These are phyloP conservation scores for Alternaria consortialis DNA, from an alignment of 2,329 filamentous ascomycete species.

Conservation along the genomic window DNA sequence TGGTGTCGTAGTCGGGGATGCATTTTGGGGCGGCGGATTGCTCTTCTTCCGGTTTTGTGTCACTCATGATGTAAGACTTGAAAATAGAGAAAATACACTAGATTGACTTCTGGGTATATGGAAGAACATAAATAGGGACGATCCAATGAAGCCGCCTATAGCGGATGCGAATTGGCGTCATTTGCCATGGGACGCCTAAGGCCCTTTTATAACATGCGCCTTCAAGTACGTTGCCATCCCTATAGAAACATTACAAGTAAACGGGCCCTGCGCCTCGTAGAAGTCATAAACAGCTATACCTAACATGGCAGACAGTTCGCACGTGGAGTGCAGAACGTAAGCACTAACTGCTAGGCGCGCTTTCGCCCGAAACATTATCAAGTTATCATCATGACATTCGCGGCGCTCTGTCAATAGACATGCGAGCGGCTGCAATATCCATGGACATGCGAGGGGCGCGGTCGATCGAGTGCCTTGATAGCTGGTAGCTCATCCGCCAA, in stretches of 20 bases:
- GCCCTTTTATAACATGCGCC: neutral
- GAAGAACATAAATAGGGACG: constrained; percentile 4
- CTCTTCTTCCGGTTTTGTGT: neutral
- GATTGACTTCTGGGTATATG: neutral
- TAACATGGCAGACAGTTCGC: neutral
- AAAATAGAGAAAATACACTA: neutral
- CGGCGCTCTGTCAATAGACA: constrained; percentile 14
- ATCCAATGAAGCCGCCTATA: constrained; percentile 3
- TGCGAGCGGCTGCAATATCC: constrained; percentile 17
- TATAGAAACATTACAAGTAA: constrained; percentile 12
- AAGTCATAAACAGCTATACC: neutral
- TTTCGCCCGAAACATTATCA: constrained; percentile 8
- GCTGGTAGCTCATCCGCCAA: constrained; percentile 23
- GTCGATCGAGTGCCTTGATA: constrained; percentile 14
- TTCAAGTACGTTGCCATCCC: neutral
- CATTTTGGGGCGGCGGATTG: neutral
- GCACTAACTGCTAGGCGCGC: neutral
- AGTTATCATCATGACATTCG: constrained; percentile 10
- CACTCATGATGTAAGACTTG: neutral
- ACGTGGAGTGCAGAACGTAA: neutral
- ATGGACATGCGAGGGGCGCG: constrained; percentile 16
- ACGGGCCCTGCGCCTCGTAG: neutral
- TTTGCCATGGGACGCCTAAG: neutral
- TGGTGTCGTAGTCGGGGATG: neutral
- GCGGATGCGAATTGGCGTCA: neutral